A percentile compares a stretch with the other conserved stretches of the same genome.
Evolutionary conservation across 331 rosid species (phyloP).

Genomic region (Spiraea crenata): DNA sequence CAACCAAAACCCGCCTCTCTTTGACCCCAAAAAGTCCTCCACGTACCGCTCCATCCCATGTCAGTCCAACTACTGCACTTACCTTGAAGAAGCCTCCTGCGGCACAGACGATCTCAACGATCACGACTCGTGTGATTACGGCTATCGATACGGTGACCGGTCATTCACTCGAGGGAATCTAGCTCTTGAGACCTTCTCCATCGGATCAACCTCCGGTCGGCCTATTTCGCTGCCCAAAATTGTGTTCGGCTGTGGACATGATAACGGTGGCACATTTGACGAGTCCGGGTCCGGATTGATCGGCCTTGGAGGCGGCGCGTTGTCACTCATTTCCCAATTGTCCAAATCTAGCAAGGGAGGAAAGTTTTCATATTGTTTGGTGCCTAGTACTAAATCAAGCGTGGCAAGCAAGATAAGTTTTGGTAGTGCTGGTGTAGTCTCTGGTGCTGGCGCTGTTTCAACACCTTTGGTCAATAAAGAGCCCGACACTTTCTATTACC

Average conservation of each 20-base stretch:
- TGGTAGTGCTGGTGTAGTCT: constrained; percentile 28
- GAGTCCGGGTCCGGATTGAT: constrained; percentile 41
- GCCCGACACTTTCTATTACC: constrained; percentile 24
- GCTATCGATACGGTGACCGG: constrained; percentile 41
- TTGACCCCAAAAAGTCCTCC: constrained; percentile 42
- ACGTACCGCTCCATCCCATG: constrained; percentile 40
- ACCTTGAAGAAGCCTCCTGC: constrained; percentile 8
- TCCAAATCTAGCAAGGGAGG: neutral
- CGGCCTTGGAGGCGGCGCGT: constrained; percentile 47
- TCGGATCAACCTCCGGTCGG: constrained; percentile 20
- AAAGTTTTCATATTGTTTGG: constrained; percentile 57
- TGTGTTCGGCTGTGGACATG: constrained; percentile 50
- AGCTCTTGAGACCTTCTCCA: constrained; percentile 34
- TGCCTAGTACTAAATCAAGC: neutral
- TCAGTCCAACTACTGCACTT: constrained; percentile 21
- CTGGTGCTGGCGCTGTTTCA: constrained; percentile 22
- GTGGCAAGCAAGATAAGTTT: constrained; percentile 47
- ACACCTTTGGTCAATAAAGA: constrained; percentile 31
- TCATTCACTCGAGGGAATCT: constrained; percentile 45
- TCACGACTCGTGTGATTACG: constrained; percentile 29
- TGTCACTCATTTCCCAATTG: constrained; percentile 57
- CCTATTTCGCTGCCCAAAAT: constrained; percentile 8
- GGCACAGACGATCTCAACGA: neutral
- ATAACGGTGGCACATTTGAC: constrained; percentile 39
- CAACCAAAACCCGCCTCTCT: constrained; percentile 47